A percentile compares a stretch with the other conserved stretches of the same genome.
These are phyloP conservation scores for Ceratocystis colombiana DNA, from an alignment of 2,329 filamentous ascomycete genomes.

Conservation along the genomic window DNA sequence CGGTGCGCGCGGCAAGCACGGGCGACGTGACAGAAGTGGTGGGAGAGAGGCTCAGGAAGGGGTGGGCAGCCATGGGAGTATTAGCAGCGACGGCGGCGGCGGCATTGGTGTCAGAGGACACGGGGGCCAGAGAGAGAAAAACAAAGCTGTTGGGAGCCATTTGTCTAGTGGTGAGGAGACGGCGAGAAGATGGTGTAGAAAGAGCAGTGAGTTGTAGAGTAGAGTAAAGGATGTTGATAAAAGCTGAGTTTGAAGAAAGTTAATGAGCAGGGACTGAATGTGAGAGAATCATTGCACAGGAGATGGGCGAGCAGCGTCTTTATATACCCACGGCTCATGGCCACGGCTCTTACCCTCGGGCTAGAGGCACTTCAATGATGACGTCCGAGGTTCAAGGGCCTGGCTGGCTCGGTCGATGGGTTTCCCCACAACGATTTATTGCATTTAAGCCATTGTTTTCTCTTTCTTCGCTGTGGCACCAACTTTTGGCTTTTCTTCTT, in stretches of 20 bases:
- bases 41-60: slow-evolving; percentile 50
- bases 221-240: not conserved
- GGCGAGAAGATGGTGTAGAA: not conserved
- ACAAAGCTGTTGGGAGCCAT: slow-evolving; percentile 23
- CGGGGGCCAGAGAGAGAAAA: slow-evolving; percentile 24
- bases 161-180: not conserved
- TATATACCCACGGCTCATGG: slow-evolving; percentile 12
- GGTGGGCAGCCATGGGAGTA: slow-evolving; percentile 15
- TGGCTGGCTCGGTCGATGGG: not conserved
- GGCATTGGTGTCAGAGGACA: slow-evolving; percentile 16
- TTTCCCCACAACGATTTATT: not conserved
- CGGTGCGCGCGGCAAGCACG: slow-evolving; percentile 32
- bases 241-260: not conserved
- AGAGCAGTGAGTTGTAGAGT: not conserved
- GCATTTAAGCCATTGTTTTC: slow-evolving; percentile 7
- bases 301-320: not conserved
- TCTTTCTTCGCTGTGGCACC: not conserved
- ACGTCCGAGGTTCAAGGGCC: slow-evolving; percentile 2
- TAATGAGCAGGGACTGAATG: not conserved
- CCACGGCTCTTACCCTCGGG: not conserved
- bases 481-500: not conserved
- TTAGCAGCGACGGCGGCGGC: not conserved
- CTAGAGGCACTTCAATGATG: not conserved
- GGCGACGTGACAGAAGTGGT: slow-evolving; percentile 49
- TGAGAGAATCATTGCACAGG: not conserved